Conservation (phyloP, 2,329 filamentous ascomycete species). For the Aspergillus japonicus region DNA sequence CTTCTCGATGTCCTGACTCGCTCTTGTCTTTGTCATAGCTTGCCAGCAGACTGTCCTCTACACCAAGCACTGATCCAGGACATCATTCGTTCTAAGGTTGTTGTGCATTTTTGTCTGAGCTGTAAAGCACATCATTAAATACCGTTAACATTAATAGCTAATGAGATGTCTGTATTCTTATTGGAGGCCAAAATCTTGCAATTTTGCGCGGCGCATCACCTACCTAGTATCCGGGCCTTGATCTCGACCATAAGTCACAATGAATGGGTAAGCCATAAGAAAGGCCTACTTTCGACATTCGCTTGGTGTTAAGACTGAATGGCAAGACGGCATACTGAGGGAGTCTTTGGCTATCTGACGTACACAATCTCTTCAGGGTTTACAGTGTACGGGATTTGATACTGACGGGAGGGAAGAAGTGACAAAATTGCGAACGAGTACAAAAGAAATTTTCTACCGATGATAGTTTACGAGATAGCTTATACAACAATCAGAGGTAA, state of each 20-base stretch:
- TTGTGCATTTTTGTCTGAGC: background rate
- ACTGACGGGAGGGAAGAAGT: background rate
- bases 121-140: background rate
- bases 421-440: too few relatives aligned
- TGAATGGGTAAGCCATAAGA: too few relatives aligned
- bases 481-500: too few relatives aligned
- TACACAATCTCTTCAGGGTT: too few relatives aligned
- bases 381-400: background rate
- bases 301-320: too few relatives aligned
- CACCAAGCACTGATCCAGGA: background rate
- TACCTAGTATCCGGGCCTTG: background rate
- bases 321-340: too few relatives aligned
- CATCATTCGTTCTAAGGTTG: background rate
- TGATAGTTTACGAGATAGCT: too few relatives aligned
- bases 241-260: too few relatives aligned
- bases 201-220: background rate
- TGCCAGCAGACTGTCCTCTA: background rate
- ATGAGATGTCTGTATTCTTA: constrained; percentile 8
- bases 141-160: background rate
- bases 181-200: constrained; percentile 4
- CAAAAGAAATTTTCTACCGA: too few relatives aligned
- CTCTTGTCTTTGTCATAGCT: background rate
- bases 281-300: too few relatives aligned
- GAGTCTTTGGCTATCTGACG: too few relatives aligned
- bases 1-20: background rate